Base-by-base conservation (phyloP, 73 alveolate species). In the Paramecium sonneborni region DNA sequence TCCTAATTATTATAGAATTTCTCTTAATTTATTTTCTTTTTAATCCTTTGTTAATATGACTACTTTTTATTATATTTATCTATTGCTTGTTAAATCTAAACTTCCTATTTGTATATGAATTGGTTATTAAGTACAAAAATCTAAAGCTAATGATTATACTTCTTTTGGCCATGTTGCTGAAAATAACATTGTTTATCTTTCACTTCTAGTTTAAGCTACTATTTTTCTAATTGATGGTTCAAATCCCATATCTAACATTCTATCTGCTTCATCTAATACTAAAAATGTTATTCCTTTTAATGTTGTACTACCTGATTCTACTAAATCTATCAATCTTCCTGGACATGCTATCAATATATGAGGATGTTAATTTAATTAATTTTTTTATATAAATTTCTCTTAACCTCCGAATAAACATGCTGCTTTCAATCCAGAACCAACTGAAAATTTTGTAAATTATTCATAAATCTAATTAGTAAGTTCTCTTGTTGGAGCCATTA, bases 201-300 rank as follows among this genome's bases (percentile, higher is more conserved):
- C 86, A 32, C 72, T 28, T 85, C 94, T 92, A 69, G 85, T 72
- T 69, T 89, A 74, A 62, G 72, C 93, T 10, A 95, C 82, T 14
- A 97, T 97, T 57, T 97, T 94, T 72, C 93, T 92, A 34, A 97
- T 93, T 62, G 96, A 97, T 8, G 97, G 96, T 76, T 96, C 97
- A 82, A 97, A 97, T 38, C 98, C 98, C 98, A 96, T 97, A 85
- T 97, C 99, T 14, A 97, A 92, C 99, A 97, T 97, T 90, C 96
- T 93, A 95, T 97, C 99, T 20, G 98, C 99, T 92, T 97, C 99
- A 96, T 97, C 99, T 35, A 97, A 85, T 11, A 97, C 94, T 28
- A 94, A 91, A 62, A 93, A 95, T 35, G 89, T 92, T 14, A 95
- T 97, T 93, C 92, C 85, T 62, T 85, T 52, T 41, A 97, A 87